A percentile compares a stretch with the other conserved stretches of the same genome.
Evolutionary conservation across 176 grass and related monocot genomes (phyloP).

Genomic region (Alloteropsis semialata): DNA sequence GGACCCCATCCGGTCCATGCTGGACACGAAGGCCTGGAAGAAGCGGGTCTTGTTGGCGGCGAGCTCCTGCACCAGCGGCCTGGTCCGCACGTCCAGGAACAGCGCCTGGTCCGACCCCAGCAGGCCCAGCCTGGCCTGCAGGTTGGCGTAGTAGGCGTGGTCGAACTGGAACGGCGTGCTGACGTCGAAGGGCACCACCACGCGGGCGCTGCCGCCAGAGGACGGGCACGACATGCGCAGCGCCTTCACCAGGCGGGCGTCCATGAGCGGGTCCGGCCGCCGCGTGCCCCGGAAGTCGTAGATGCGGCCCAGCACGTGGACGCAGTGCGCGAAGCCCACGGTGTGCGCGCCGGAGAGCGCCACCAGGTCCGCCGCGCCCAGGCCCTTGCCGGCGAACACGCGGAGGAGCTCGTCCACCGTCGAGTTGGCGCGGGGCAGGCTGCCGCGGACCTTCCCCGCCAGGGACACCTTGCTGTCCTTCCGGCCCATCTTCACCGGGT

Average conservation of each 20-base stretch:
- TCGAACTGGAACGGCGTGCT: slow-evolving; percentile 74
- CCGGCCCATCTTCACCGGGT: slow-evolving; percentile 71
- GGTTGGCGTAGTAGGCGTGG: slow-evolving; percentile 65
- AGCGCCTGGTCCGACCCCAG: slow-evolving; percentile 84
- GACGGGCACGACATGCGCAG: slow-evolving; percentile 70
- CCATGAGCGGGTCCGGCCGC: slow-evolving; percentile 61
- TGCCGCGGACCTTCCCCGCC: slow-evolving; percentile 45
- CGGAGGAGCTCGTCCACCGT: slow-evolving; percentile 79
- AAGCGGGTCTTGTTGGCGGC: slow-evolving; percentile 56
- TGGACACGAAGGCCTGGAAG: slow-evolving; percentile 53
- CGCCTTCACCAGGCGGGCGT: slow-evolving; percentile 71
- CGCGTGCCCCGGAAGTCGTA: slow-evolving; percentile 58
- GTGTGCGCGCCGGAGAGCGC: slow-evolving; percentile 71
- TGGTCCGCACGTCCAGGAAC: slow-evolving; percentile 58
- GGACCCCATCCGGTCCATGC: slow-evolving; percentile 81
- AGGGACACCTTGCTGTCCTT: slow-evolving; percentile 93
- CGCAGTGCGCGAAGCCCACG: slow-evolving; percentile 86
- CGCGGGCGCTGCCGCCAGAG: slow-evolving; percentile 52
- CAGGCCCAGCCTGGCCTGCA: slow-evolving; percentile 69
- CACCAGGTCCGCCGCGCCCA: slow-evolving; percentile 41
- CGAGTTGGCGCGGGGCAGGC: slow-evolving; percentile 78
- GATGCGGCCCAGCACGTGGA: slow-evolving; percentile 50
- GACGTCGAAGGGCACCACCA: slow-evolving; percentile 69
- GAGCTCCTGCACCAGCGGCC: slow-evolving; percentile 56
- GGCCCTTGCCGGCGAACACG: slow-evolving; percentile 71